Base-by-base conservation (phyloP, 352 stramenopile species). In the Elongisporangium undulatum region DNA sequence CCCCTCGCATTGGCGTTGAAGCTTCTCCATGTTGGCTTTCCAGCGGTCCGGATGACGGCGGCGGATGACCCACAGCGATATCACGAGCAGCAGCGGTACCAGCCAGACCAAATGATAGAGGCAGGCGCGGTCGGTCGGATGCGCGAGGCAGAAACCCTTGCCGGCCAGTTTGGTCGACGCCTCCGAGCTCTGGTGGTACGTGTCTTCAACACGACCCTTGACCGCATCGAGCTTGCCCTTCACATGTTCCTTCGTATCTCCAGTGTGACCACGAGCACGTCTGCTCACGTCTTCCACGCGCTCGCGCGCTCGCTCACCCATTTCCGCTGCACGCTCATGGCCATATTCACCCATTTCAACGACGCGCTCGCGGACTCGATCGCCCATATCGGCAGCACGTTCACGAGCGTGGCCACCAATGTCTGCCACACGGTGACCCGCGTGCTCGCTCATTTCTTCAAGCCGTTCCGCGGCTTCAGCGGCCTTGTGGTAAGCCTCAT, bases 31-130 rank as follows among this genome's bases (percentile, higher is more conserved):
- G 41, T 71, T 63, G 0, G 74, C 74, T 2, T 78, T 76, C 79
- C 79, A 92, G 53, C 81, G 77, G 53, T 90, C 83, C 26, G 82
- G 79, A 63, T 90, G 86, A 22, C 72, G 79, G 22, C 79, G 79
- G 50, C 79, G 82, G 22, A 85, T 49, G 55, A 85, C 57, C 29
- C 71, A 63, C 22, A 77, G 21, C 21, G 78, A 21, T 1, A 87
- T 22, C 10, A 79, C 6, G 0, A 71, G 19, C 17, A 88, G 38
- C 17, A 89, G 52, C 3, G 79, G 79, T 51, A 88, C 34, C 2
- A 79, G n/a, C 53, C 73, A 75, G 20, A 76, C 26, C 24, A 86
- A 55, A 52, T 90, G 75, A 34, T 66, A 63, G 22, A 67, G 67
- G 34, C 77, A 87, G 38, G 87, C 66, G 45, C 74, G 72, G 17